These are phyloP conservation scores for Xylariales sp. DNA, from an alignment of 2,329 filamentous ascomycete species.

Conservation along the genomic window DNA sequence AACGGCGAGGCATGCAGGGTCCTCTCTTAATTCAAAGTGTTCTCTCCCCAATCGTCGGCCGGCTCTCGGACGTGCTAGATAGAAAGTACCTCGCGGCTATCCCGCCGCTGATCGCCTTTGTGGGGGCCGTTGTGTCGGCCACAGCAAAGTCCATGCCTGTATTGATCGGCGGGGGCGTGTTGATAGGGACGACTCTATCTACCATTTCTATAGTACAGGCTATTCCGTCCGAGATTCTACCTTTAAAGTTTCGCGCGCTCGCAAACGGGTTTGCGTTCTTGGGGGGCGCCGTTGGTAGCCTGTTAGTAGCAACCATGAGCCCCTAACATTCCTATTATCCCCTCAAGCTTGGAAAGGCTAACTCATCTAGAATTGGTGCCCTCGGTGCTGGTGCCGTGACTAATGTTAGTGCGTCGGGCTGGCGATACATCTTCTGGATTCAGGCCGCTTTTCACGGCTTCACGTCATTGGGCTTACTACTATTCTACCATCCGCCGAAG, in stretches of 20 bases:
- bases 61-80: constrained; percentile 67
- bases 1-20: constrained; percentile 52
- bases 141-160: constrained; percentile 66
- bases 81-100: constrained; percentile 64
- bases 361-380: constrained; percentile 55
- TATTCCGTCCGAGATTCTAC: constrained; percentile 67
- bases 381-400: constrained; percentile 65
- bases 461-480: constrained; percentile 59
- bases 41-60: constrained; percentile 65
- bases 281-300: constrained; percentile 62
- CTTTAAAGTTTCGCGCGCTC: constrained; percentile 66
- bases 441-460: constrained; percentile 64
- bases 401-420: constrained; percentile 58
- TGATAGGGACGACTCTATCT: constrained; percentile 65
- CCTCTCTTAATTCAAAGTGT: constrained; percentile 68
- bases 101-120: constrained; percentile 65
- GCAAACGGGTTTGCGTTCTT: constrained; percentile 65
- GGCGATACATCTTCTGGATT: constrained; percentile 70
- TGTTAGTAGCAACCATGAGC: constrained; percentile 54
- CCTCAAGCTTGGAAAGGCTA: not conserved
- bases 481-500: constrained; percentile 60
- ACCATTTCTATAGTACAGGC: constrained; percentile 67
- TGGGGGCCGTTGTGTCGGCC: constrained; percentile 65
- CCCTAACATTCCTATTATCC: not conserved
- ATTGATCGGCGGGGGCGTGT: constrained; percentile 66